A percentile compares a stretch with the other conserved stretches of the same genome.
Evolutionary conservation across 2,329 filamentous ascomycete genomes (phyloP).

Genomic region (Aspergillus quadricinctus): DNA sequence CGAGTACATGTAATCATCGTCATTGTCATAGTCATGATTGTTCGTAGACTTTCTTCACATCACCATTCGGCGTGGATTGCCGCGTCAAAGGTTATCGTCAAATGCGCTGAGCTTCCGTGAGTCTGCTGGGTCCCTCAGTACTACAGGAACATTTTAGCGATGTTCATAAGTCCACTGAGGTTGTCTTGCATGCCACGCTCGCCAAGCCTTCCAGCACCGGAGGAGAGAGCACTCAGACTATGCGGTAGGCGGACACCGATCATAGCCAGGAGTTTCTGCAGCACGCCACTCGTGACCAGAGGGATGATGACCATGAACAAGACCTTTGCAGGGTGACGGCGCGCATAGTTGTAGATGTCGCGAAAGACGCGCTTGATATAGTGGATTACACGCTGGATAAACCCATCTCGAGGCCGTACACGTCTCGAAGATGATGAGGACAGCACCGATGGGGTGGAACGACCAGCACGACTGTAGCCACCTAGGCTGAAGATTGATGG

Average conservation of each 20-base stretch:
- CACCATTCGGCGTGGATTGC: background rate
- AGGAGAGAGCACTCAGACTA: constrained; percentile 31
- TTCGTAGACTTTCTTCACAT: constrained; percentile 5
- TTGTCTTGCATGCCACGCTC: constrained; percentile 29
- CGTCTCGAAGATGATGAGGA: constrained; percentile 70
- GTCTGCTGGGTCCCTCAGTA: background rate
- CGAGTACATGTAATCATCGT: constrained; percentile 14
- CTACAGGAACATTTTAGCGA: constrained; percentile 37
- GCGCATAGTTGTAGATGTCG: constrained; percentile 76
- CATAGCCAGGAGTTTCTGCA: constrained; percentile 70
- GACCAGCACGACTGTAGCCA: constrained; percentile 27
- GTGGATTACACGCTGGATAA: constrained; percentile 67
- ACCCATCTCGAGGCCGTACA: constrained; percentile 70
- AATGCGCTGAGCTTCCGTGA: background rate
- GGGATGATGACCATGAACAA: constrained; percentile 85
- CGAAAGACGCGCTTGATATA: constrained; percentile 75
- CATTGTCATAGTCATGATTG: constrained; percentile 18
- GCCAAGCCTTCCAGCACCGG: constrained; percentile 16
- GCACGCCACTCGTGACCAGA: constrained; percentile 74
- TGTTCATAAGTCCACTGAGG: constrained; percentile 28
- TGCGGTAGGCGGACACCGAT: constrained; percentile 75
- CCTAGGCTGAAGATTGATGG: constrained; percentile 46
- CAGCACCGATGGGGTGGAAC: constrained; percentile 45
- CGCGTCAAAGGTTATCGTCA: background rate
- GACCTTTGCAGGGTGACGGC: constrained; percentile 79